Evolutionary conservation across 805 yeast species (phyloP), one percentile per base, ranked within the genome.

Genomic region (Teunomyces pallodes): DNA sequence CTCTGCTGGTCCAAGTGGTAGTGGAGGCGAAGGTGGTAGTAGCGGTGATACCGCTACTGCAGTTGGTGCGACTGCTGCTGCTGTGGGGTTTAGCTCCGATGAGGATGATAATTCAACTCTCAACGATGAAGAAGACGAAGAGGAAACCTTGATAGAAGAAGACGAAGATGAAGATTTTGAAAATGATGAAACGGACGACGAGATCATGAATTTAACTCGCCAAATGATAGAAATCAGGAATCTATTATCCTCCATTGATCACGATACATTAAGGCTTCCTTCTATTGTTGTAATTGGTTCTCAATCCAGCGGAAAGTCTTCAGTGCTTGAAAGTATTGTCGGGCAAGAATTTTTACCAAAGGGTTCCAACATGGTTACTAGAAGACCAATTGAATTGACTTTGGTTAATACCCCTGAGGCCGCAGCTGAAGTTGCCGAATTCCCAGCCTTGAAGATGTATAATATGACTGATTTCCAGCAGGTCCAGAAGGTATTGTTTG

Each of bases 301-400:
- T 1, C 99, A 94, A 71, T 87, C 96, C 6, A 88, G 96, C 38
- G 99, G 99, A 40, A 94, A 94, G 66, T 90, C 97, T 0, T 92
- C 98, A 1, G 99, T 94, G 1, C 76, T 94, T 42, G 99, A 94
- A 65, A 82, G 97, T 5, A 87, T 94, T 49, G 99, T 94, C 4
- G 99, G 99, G n/a, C 96, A 88, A 57, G 97, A 94, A 64, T 94
- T 94, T 57, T 72, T 94, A 49, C 99, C 99, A 31, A 94, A 94
- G 66, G 99, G 99, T 29, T 82, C 89, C 36, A 94, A 95, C 63
- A 95, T 94, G 99, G 99, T 95, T 30, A 94, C 99, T 0, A 81
- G 98, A 65, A 80, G 99, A 58, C 99, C 99, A 1, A 92, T 94
- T 42, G 99, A 94, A 69, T 76, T 94, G 54, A 95, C 99, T 0